Evolutionary conservation across 768 basidiomycete genomes (phyloP).

Genomic region (Hydnum rufescens): DNA sequence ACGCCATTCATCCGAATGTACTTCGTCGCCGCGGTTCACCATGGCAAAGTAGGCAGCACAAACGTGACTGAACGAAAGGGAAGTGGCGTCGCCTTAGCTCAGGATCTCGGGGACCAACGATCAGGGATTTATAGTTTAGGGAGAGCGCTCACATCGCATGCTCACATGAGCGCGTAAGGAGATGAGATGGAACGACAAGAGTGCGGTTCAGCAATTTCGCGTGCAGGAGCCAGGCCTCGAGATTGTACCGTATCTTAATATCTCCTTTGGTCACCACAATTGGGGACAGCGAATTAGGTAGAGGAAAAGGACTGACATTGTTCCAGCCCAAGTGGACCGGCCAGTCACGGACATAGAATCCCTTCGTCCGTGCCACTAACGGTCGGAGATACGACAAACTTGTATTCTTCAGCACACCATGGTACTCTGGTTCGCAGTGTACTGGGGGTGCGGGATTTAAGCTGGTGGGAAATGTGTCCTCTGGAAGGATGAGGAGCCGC

Average conservation of each 20-base stretch:
- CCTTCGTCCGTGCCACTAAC: background rate
- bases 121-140: no score
- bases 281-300: background rate
- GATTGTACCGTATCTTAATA: conserved; percentile 5
- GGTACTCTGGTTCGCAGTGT: no score
- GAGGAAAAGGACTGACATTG: conserved; percentile 2
- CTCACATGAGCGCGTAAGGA: conserved; percentile 7
- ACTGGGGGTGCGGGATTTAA: no score
- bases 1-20: conserved; percentile 8
- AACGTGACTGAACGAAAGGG: conserved; percentile 5
- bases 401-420: no score
- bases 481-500: no score
- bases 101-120: no score
- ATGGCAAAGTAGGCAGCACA: conserved; percentile 7
- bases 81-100: no score
- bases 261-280: no score
- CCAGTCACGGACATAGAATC: background rate
- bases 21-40: conserved; percentile 10
- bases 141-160: background rate
- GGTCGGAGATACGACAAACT: no score
- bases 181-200: conserved; percentile 2
- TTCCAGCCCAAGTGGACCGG: conserved; percentile 3
- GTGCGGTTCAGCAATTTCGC: conserved; percentile 5
- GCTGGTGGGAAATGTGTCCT: no score
- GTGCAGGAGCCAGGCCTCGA: conserved; percentile 4